Base-by-base conservation (phyloP, 768 basidiomycete species). In the Boletus reticulatus region DNA sequence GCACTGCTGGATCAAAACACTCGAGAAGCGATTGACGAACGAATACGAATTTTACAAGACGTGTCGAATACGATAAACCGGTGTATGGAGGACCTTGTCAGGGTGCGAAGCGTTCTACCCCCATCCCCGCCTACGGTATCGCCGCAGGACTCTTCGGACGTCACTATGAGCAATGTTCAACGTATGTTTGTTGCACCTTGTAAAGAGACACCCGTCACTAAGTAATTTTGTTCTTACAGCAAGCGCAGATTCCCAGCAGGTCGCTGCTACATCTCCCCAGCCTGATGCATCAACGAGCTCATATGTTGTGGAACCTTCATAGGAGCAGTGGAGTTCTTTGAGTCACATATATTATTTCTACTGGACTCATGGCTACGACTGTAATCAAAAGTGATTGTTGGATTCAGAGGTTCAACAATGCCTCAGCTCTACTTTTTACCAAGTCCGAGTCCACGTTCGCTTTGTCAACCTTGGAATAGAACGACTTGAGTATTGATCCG, bases 21-120 rank as follows among this genome's bases (percentile, higher is more conserved):
- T 27, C 77, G 89, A 51, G 88, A 90, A 60, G 88, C 88, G 7
- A 88, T 97, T 47, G 91, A 94, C 60, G 92, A 94, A 63, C 82
- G 92, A 52, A 71, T 98, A 57, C 78, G 84, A 42, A 80, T 92
- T 38, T 73, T 98, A 37, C 87, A 93, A 71, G 81, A 84, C 17
- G 87, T 95, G 38, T 90, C 92, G 38, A 77, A 77, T 37, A 80
- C 85, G 4, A 76, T 94, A n/a, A 83, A 83, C 66, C 78, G 80
- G 19, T 87, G 92, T 62, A 80, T 92, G 51, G 87, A 89, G 60
- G 92, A 97, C 62, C 77, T 97, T 57, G 80, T 87, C 68, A 76
- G 84, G 61, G 76, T 92, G 67, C 75, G 89, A 60, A 92, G 90
- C 62, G 77, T 82, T n/a, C 72, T 93, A 32, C 87, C 88, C 16